Base-by-base conservation (phyloP, 176 grass and related monocot genomes). In the Zea luxurians region DNA sequence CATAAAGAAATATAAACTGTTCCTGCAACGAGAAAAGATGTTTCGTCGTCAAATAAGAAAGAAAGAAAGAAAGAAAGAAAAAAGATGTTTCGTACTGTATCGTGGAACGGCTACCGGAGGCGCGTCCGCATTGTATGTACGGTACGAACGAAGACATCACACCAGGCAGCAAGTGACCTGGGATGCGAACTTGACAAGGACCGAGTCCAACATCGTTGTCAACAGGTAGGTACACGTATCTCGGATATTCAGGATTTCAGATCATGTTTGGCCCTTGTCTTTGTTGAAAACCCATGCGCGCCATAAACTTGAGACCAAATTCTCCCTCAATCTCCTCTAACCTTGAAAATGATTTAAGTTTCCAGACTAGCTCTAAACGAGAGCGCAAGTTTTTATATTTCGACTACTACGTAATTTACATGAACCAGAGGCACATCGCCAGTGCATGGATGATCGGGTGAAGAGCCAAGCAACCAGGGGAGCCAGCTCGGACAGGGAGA, bases 181-280 rank as follows among this genome's bases (percentile, higher is more conserved):
- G 42, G 50, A 74, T 10, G 60, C 60, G 36, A 64, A 48, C 75
- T 64, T 79, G 86, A 83, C 68, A 68, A 52, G 35, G 69, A 74
- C 75, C 42, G 41, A 68, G 60, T 48, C 6, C 59, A 61, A 37
- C 85, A 71, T 68, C 66, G 48, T 46, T 79, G 52, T 38, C 68
- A 68, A 79, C 86, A 68, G 59, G 7, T 40, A 68, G 59, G 7
- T 40, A 43, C 48, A 27, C 74, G 74, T 74, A 74, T 66, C 85
- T 50, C 37, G 5, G 12, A 6, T 0, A 6, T 10, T 0, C 27
- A 27, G 27, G 27, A 27, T 27, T 27, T 27, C 4, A 37, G 85
- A 79, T 87, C 68, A 3, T 73, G 20, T 86, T 78, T 21, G 78
- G 55, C 41, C 34, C 70, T 17, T 10, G 9, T 57, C 49, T 57